A percentile compares a stretch with the other conserved stretches of the same genome.
Evolutionary conservation across 2,329 filamentous ascomycete species (phyloP).

Genomic region (Rutstroemia sp.): DNA sequence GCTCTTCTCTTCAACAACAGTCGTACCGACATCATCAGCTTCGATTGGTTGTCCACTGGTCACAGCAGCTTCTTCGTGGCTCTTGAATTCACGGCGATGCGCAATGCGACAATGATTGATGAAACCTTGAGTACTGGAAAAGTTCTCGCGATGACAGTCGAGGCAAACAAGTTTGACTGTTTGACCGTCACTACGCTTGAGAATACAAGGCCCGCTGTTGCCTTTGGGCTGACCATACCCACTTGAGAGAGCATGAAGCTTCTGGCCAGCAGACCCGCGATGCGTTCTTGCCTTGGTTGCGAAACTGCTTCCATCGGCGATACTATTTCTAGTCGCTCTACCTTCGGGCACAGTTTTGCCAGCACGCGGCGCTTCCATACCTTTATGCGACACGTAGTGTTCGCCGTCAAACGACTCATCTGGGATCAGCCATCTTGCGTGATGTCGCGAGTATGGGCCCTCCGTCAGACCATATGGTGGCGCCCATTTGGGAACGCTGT

Average conservation of each 20-base stretch:
- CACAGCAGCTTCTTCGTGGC: constrained; percentile 87
- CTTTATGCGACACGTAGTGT: constrained; percentile 33
- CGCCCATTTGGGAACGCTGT: constrained; percentile 65
- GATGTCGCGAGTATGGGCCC: constrained; percentile 89
- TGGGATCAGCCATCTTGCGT: constrained; percentile 89
- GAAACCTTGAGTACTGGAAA: constrained; percentile 96
- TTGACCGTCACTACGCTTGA: constrained; percentile 79
- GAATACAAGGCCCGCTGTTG: constrained; percentile 72
- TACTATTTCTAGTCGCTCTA: constrained; percentile 71
- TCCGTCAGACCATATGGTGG: constrained; percentile 86
- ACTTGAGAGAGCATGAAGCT: constrained; percentile 60
- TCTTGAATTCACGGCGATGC: constrained; percentile 88
- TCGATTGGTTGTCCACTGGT: constrained; percentile 81
- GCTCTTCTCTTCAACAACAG: constrained; percentile 38
- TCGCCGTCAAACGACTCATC: constrained; percentile 78
- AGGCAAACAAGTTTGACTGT: constrained; percentile 86
- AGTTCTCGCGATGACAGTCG: constrained; percentile 83
- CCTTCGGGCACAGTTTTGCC: constrained; percentile 52
- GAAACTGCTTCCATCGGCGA: constrained; percentile 43
- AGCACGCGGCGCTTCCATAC: constrained; percentile 22
- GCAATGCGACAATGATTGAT: constrained; percentile 98
- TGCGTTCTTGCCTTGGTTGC: constrained; percentile 46
- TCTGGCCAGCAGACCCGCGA: constrained; percentile 51
- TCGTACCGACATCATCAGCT: constrained; percentile 47
- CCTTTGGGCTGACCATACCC: constrained; percentile 70